Evolutionary conservation across 148 eudicot genomes (phyloP).

Genomic region (Vaccinium macrocarpon): DNA sequence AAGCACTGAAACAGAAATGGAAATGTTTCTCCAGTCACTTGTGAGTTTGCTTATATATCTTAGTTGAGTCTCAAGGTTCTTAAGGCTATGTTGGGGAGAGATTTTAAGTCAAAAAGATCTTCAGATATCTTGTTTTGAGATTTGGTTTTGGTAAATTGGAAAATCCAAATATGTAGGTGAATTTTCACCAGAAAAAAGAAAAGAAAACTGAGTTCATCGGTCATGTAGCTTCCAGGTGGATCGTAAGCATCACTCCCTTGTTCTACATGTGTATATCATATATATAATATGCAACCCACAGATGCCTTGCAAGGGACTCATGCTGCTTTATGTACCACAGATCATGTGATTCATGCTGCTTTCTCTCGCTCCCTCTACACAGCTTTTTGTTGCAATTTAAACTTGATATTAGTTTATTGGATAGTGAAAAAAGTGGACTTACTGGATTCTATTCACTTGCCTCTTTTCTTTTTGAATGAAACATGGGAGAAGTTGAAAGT

Average conservation of each 20-base stretch:
- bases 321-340: not conserved
- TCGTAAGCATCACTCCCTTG: not conserved
- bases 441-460: not conserved
- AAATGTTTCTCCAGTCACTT: not conserved
- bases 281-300: not conserved
- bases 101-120: not conserved
- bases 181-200: not conserved
- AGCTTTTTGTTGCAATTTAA: not conserved
- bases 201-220: not conserved
- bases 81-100: not conserved
- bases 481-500: not conserved
- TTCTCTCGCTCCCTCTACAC: not conserved
- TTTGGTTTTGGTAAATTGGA: not conserved
- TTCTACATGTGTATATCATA: not conserved
- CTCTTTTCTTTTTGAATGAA: not conserved
- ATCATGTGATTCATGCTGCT: not conserved
- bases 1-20: not conserved
- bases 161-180: not conserved
- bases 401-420: not conserved
- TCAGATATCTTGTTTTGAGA: not conserved
- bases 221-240: not conserved
- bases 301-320: not conserved
- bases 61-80: not conserved
- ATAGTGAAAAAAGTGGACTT: no score
- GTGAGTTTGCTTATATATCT: not conserved